phyloP scores from a whole-genome alignment of 2,329 filamentous ascomycete genomes.

The Mollisiaceae sp. region DNA sequence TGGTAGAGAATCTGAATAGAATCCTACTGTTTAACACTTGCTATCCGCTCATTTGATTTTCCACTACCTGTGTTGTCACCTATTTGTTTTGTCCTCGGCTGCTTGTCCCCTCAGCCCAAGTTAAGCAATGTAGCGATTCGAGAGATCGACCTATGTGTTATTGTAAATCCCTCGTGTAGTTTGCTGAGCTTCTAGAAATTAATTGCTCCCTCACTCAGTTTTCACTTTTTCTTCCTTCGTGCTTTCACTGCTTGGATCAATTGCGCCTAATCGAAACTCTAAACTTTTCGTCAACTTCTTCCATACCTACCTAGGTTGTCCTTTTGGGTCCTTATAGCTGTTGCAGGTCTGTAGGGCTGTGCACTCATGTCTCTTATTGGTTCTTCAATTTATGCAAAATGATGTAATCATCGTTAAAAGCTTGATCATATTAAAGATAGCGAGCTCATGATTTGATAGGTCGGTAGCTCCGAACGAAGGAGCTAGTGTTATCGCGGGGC shows the following conservation, averaged over 20 bases:
- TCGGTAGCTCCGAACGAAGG: background rate
- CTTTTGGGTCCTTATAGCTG: background rate
- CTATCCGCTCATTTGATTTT: background rate
- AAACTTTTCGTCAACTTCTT: background rate
- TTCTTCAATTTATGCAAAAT: background rate
- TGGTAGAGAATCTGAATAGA: constrained; percentile 4
- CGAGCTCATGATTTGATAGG: background rate
- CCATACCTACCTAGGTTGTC: too few relatives aligned
- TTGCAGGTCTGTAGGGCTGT: background rate
- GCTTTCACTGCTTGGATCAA: too few relatives aligned
- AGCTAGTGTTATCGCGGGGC: background rate
- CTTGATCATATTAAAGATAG: background rate
- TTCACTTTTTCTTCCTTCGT: too few relatives aligned
- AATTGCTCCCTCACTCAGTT: too few relatives aligned
- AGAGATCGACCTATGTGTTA: too few relatives aligned
- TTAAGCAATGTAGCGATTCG: too few relatives aligned
- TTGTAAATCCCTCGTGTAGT: too few relatives aligned
- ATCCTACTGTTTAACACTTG: background rate
- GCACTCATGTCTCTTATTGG: background rate
- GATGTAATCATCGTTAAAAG: background rate
- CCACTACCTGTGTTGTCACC: background rate
- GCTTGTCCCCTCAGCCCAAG: background rate
- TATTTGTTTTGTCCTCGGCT: background rate
- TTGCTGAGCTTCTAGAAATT: too few relatives aligned
- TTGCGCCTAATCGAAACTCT: too few relatives aligned